These are phyloP conservation scores for Miscanthus lutarioriparius DNA, from an alignment of 176 grass and related monocot genomes.

Conservation along the genomic window DNA sequence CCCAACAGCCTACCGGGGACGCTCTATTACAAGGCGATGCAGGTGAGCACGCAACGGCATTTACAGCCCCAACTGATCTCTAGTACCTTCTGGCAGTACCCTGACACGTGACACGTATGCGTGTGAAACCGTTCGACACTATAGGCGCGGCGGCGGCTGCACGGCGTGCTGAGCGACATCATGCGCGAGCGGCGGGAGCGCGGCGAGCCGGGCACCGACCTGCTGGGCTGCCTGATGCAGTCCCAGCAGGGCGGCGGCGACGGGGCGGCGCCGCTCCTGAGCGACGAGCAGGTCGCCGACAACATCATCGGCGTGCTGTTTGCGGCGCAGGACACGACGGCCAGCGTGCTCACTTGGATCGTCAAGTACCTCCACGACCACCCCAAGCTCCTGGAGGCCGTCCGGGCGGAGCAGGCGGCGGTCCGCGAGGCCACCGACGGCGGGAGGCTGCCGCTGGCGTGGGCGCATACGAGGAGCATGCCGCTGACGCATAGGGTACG, in stretches of 20 bases:
- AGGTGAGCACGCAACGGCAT: constrained; percentile 49
- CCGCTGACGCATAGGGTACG: constrained; percentile 71
- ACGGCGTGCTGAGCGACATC: constrained; percentile 68
- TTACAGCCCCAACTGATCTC: not conserved
- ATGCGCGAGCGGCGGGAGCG: constrained; percentile 59
- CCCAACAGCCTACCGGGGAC: constrained; percentile 72
- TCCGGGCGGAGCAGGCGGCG: constrained; percentile 69
- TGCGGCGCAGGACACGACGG: constrained; percentile 97
- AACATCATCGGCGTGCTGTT: constrained; percentile 96
- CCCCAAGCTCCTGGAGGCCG: constrained; percentile 63
- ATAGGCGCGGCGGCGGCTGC: constrained; percentile 73
- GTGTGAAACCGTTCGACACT: not conserved
- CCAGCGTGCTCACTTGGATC: constrained; percentile 95
- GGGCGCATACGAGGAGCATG: constrained; percentile 84
- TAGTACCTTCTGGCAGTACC: constrained; percentile 15
- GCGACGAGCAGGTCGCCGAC: constrained; percentile 80
- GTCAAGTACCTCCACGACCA: constrained; percentile 87
- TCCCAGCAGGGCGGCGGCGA: constrained; percentile 41
- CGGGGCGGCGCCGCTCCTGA: constrained; percentile 33
- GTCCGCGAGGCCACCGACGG: constrained; percentile 59
- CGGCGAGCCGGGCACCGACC: constrained; percentile 45
- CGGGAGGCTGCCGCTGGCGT: constrained; percentile 64
- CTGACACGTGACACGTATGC: not conserved
- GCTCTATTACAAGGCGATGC: constrained; percentile 68
- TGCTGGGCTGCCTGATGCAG: constrained; percentile 80